phyloP scores from a whole-genome alignment of 352 stramenopile species.

The Globisporangium iwayamae region DNA sequence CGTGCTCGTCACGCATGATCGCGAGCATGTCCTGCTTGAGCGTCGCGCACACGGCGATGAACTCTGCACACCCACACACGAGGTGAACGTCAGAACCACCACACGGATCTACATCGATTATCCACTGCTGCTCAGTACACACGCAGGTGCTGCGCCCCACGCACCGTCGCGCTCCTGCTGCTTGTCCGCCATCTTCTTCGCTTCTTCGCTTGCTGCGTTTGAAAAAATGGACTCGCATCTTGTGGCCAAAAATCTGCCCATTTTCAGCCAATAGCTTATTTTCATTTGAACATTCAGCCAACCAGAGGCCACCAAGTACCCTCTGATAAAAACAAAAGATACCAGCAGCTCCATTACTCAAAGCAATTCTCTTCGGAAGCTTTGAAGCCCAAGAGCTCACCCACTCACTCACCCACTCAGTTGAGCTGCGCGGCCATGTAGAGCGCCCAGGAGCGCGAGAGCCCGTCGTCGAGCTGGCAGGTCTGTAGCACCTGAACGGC shows the following conservation, averaged over 20 bases:
- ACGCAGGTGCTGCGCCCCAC: not conserved
- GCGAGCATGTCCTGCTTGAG: conserved; percentile 81
- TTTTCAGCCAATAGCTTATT: no score
- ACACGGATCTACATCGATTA: no score
- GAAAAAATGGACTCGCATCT: not conserved
- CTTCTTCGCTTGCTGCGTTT: not conserved
- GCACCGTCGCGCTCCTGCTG: conserved; percentile 43
- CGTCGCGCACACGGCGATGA: conserved; percentile 63
- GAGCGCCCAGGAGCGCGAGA: conserved; percentile 73
- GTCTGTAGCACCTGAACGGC: conserved; percentile 56
- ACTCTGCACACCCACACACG: conserved; percentile 43
- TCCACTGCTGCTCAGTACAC: no score
- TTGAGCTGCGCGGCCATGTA: conserved; percentile 46
- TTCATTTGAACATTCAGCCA: no score
- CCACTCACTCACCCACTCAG: not conserved
- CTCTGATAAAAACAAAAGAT: no score
- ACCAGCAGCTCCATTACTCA: no score
- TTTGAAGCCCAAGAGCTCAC: no score
- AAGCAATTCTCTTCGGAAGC: no score
- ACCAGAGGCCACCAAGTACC: no score
- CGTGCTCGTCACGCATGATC: conserved; percentile 53
- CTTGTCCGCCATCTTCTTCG: conserved; percentile 23
- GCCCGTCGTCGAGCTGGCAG: conserved; percentile 58
- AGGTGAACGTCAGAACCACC: not conserved
- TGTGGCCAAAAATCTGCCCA: no score